A percentile compares a stretch with the other conserved stretches of the same genome.
These are phyloP conservation scores for Wallemia ichthyophaga DNA, from an alignment of 1,284 basidiomycete genomes.

Conservation along the genomic window DNA sequence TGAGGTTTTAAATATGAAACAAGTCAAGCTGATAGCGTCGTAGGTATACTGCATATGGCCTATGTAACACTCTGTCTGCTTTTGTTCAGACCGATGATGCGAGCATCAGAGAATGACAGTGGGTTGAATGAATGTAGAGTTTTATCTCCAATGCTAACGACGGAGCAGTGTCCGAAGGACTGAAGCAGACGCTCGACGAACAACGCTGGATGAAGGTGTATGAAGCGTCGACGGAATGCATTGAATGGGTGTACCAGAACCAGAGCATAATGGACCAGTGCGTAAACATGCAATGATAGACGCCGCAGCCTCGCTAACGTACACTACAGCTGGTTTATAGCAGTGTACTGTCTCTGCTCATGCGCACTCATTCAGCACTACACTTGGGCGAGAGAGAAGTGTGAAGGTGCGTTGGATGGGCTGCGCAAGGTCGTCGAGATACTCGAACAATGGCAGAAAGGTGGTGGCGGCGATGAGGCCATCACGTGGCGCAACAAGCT, in stretches of 20 bases:
- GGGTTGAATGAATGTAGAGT: neutral
- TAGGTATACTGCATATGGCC: neutral
- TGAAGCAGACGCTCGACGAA: neutral
- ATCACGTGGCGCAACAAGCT: neutral
- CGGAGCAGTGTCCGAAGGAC: neutral
- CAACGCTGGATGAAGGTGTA: neutral
- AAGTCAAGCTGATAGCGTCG: neutral
- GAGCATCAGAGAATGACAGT: neutral
- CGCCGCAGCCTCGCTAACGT: neutral
- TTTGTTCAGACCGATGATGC: neutral
- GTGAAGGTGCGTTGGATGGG: neutral
- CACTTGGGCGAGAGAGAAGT: neutral
- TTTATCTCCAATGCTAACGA: neutral
- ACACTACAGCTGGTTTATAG: neutral
- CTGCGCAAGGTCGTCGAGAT: conserved; percentile 1
- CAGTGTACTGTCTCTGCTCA: neutral
- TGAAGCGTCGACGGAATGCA: neutral
- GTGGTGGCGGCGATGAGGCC: neutral
- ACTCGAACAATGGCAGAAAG: neutral
- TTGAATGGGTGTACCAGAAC: neutral
- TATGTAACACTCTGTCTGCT: neutral
- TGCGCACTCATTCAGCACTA: neutral
- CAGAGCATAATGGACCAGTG: neutral
- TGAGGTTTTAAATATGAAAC: neutral
- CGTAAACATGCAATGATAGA: neutral